phyloP scores from a whole-genome alignment of 2,329 filamentous ascomycete species.

The Stagonosporopsis cucurbitacearum region DNA sequence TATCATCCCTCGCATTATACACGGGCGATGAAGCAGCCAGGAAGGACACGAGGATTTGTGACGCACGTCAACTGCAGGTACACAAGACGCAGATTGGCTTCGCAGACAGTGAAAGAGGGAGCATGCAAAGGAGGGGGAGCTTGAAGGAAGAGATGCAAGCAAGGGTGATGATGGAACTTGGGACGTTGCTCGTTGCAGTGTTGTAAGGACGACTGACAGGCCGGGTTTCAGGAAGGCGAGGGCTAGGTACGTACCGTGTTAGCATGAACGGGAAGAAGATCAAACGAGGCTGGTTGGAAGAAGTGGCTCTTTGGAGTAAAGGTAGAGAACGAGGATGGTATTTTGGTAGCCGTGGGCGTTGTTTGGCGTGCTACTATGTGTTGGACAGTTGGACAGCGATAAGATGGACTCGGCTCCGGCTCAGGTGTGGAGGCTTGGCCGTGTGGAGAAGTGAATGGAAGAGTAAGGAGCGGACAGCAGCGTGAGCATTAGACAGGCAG shows the following conservation, averaged over 20 bases:
- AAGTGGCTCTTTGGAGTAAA: conserved; percentile 14
- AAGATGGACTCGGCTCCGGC: conserved; percentile 22
- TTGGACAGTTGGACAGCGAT: conserved; percentile 22
- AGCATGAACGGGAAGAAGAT: conserved; percentile 51
- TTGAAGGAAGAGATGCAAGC: conserved; percentile 22
- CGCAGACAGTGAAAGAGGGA: conserved; percentile 1
- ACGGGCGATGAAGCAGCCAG: conserved; percentile 28
- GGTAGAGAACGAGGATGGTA: not conserved
- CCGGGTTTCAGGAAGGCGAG: conserved; percentile 41
- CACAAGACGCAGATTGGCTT: conserved; percentile 16
- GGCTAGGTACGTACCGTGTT: conserved; percentile 43
- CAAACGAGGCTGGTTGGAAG: conserved; percentile 36
- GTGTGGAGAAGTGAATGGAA: conserved; percentile 22
- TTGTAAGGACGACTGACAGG: conserved; percentile 34
- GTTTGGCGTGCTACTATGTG: conserved; percentile 2
- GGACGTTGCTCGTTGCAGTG: conserved; percentile 44
- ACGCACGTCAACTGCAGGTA: conserved; percentile 29
- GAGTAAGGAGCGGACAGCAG: conserved; percentile 29
- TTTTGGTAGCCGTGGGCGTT: conserved; percentile 3
- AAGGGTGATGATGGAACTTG: conserved; percentile 30
- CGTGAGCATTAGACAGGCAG: conserved; percentile 19
- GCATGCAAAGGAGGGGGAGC: conserved; percentile 12
- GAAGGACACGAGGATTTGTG: conserved; percentile 25
- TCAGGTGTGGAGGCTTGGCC: conserved; percentile 20
- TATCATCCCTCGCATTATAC: conserved; percentile 37